A percentile compares a stretch with the other conserved stretches of the same genome.
phyloP scores from a whole-genome alignment of 306 rosid genomes.

The Cucurbita argyrosperma region DNA sequence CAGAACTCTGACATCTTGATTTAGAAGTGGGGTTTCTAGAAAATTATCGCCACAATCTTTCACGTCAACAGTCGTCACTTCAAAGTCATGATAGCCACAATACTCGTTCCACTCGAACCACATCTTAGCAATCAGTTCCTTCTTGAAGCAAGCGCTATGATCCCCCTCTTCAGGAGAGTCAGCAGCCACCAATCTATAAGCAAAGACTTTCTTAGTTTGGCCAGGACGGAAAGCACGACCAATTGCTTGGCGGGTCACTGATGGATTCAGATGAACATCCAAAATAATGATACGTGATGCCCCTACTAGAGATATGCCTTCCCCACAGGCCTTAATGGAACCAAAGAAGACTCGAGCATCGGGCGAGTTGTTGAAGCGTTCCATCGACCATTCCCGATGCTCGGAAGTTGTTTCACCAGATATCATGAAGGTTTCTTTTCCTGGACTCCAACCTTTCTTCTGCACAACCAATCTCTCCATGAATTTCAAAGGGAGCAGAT shows the following conservation, averaged over 20 bases:
- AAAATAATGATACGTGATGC: constrained; percentile 73
- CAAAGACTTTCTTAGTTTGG: constrained; percentile 57
- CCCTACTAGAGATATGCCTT: constrained; percentile 90
- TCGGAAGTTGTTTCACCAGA: constrained; percentile 70
- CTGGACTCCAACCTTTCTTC: constrained; percentile 55
- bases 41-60: constrained; percentile 56
- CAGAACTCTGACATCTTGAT: constrained; percentile 50
- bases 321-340: constrained; percentile 96
- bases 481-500: constrained; percentile 69
- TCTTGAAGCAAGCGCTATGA: constrained; percentile 55
- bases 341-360: constrained; percentile 81
- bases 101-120: constrained; percentile 96
- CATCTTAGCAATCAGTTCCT: constrained; percentile 70
- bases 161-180: constrained; percentile 80
- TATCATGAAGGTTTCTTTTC: constrained; percentile 68
- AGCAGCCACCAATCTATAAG: constrained; percentile 63
- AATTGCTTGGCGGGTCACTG: constrained; percentile 89
- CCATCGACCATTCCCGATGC: constrained; percentile 66
- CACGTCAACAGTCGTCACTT: constrained; percentile 34
- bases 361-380: constrained; percentile 57
- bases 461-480: constrained; percentile 55
- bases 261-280: constrained; percentile 84
- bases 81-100: constrained; percentile 45
- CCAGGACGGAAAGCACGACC: constrained; percentile 98
- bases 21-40: constrained; percentile 37